Conservation (phyloP, 345 rosid genomes). For the Aethionema arabicum region DNA sequence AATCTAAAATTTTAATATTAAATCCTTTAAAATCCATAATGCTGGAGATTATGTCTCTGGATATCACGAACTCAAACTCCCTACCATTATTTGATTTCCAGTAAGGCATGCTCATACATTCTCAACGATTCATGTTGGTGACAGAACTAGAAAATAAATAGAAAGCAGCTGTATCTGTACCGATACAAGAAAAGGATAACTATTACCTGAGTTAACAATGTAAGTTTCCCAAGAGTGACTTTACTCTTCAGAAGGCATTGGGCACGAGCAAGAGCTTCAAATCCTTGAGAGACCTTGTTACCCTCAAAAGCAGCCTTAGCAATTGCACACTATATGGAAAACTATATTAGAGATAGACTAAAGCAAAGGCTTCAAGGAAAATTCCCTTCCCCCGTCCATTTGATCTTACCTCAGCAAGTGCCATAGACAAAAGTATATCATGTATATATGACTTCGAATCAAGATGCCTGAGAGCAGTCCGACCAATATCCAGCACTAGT, state of each 20-base stretch:
- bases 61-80: constrained; percentile 2
- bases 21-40: constrained; percentile 16
- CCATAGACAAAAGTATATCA: constrained; percentile 87
- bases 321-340: constrained; percentile 92
- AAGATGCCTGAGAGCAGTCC: constrained; percentile 68
- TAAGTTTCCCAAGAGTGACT: constrained; percentile 71
- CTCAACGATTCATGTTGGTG: constrained; percentile 7
- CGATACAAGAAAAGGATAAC: constrained; percentile 13
- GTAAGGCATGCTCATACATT: constrained; percentile 7
- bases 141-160: constrained; percentile 17
- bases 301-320: constrained; percentile 83
- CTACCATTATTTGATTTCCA: constrained; percentile 16
- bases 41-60: background rate
- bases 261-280: constrained; percentile 98
- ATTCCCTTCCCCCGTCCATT: constrained; percentile 34
- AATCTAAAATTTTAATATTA: constrained; percentile 48
- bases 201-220: constrained; percentile 72
- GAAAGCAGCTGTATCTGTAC: constrained; percentile 13
- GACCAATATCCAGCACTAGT: constrained; percentile 74
- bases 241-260: constrained; percentile 85
- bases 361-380: constrained; percentile 50
- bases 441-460: constrained; percentile 82
- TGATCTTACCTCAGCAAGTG: constrained; percentile 87
- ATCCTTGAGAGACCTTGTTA: constrained; percentile 84
- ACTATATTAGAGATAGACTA: constrained; percentile 58